phyloP scores from a whole-genome alignment of 371 early-diverging fungal genomes.

The Apophysomyces ossiformis region DNA sequence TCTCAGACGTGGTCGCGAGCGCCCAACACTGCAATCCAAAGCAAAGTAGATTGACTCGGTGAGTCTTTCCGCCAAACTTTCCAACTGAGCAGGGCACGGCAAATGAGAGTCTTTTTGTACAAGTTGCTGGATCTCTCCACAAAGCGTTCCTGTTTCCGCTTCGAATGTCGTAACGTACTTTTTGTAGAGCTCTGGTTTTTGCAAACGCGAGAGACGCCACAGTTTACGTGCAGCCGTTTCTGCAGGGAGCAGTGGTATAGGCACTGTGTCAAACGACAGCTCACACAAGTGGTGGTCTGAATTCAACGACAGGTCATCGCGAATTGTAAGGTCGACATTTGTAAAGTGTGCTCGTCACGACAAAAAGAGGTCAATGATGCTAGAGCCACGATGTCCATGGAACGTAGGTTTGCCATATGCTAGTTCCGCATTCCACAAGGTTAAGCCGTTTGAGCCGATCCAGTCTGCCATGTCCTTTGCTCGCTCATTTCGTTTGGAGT shows the following conservation, averaged over 20 bases:
- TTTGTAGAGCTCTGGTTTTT: slow-evolving; percentile 11
- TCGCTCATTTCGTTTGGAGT: too few species aligned
- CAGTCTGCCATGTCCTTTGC: too few species aligned
- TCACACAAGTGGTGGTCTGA: slow-evolving; percentile 25
- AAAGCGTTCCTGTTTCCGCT: too few species aligned
- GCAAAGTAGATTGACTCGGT: slow-evolving; percentile 8
- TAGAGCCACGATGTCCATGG: background rate
- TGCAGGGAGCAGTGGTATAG: slow-evolving; percentile 4
- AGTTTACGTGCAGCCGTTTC: slow-evolving; percentile 4
- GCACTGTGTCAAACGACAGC: slow-evolving; percentile 14
- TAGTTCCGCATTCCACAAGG: slow-evolving; percentile 20
- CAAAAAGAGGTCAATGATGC: slow-evolving; percentile 20
- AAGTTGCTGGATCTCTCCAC: too few species aligned
- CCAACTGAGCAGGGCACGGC: background rate
- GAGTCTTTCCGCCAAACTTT: slow-evolving; percentile 3
- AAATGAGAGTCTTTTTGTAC: too few species aligned
- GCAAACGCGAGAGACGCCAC: slow-evolving; percentile 13
- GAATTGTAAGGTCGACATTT: slow-evolving; percentile 4
- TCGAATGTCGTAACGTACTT: too few species aligned
- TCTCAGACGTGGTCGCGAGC: background rate
- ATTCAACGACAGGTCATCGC: background rate
- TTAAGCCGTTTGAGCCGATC: background rate
- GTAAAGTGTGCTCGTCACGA: background rate
- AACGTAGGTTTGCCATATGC: slow-evolving; percentile 14
- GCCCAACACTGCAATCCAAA: slow-evolving; percentile 17